Evolutionary conservation across 1,284 basidiomycete genomes (phyloP).

Genomic region (Leccinum ponderosum): DNA sequence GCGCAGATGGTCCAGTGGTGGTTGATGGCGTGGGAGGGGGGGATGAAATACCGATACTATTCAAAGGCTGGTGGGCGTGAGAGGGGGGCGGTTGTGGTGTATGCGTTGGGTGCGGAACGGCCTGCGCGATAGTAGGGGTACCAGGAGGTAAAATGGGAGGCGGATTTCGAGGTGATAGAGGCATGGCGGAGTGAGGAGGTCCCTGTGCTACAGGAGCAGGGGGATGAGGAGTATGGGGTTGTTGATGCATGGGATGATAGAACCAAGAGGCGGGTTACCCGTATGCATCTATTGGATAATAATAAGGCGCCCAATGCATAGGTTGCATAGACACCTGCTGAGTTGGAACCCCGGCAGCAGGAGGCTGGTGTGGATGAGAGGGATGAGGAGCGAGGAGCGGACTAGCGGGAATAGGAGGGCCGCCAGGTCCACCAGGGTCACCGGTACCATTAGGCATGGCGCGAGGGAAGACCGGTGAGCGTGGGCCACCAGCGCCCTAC

Average conservation of each 20-base stretch:
- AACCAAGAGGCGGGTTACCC: constrained; percentile 28
- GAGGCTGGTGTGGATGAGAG: constrained; percentile 47
- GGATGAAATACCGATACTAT: constrained; percentile 54
- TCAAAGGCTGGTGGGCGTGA: constrained; percentile 49
- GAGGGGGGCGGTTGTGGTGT: constrained; percentile 51
- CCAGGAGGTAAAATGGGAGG: constrained; percentile 57
- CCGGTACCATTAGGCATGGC: constrained; percentile 63
- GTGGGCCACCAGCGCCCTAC: constrained; percentile 50
- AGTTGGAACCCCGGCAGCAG: constrained; percentile 46
- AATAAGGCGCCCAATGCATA: constrained; percentile 29
- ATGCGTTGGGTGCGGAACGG: constrained; percentile 47
- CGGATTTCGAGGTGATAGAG: constrained; percentile 65
- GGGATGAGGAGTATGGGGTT: constrained; percentile 36
- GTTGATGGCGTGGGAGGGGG: constrained; percentile 70
- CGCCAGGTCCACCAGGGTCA: constrained; percentile 38
- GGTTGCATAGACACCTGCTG: constrained; percentile 42
- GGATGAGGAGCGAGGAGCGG: constrained; percentile 64
- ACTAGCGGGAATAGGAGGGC: constrained; percentile 54
- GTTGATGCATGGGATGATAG: constrained; percentile 42
- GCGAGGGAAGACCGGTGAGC: constrained; percentile 65
- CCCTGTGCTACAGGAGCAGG: constrained; percentile 34
- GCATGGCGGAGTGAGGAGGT: constrained; percentile 45
- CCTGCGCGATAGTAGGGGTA: constrained; percentile 64
- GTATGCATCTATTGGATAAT: constrained; percentile 31
- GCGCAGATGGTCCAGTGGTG: constrained; percentile 39